A percentile compares a stretch with the other conserved stretches of the same genome.
phyloP scores from a whole-genome alignment of 495 filamentous ascomycete species.

The Aspergillus egyptiacus region DNA sequence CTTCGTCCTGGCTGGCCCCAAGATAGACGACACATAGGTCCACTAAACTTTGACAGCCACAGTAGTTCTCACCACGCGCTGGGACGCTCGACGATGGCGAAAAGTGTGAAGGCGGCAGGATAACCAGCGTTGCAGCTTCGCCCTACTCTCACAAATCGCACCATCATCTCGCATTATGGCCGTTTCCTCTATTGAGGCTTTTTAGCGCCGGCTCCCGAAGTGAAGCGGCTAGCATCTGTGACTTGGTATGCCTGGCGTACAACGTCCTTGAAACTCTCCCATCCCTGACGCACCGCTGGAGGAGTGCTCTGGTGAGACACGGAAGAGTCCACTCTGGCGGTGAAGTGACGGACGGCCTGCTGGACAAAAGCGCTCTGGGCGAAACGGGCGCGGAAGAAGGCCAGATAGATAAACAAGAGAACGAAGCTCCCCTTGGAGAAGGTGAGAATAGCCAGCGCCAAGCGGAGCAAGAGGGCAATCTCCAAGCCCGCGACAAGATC shows the following conservation, averaged over 20 bases:
- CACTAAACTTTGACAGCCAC: slow-evolving; percentile 7
- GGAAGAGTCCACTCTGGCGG: slow-evolving; percentile 69
- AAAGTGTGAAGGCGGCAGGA: background rate
- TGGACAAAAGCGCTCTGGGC: slow-evolving; percentile 89
- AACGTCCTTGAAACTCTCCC: slow-evolving; percentile 72
- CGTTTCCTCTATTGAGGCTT: slow-evolving; percentile 48
- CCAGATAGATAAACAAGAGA: slow-evolving; percentile 74
- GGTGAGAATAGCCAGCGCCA: slow-evolving; percentile 69
- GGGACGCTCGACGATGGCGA: background rate
- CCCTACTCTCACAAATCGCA: background rate
- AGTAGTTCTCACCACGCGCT: background rate
- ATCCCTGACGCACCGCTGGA: slow-evolving; percentile 72
- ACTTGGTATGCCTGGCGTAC: slow-evolving; percentile 67
- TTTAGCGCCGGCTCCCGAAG: slow-evolving; percentile 50
- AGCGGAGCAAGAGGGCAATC: slow-evolving; percentile 73
- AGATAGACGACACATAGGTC: slow-evolving; percentile 3
- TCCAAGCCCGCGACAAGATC: slow-evolving; percentile 71
- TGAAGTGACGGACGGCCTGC: slow-evolving; percentile 65
- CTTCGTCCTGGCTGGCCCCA: background rate
- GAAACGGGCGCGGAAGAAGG: slow-evolving; percentile 85
- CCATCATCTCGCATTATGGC: background rate
- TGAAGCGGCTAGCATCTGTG: slow-evolving; percentile 70
- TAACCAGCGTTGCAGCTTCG: background rate
- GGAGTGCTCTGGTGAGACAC: slow-evolving; percentile 83
- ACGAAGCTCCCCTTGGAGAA: slow-evolving; percentile 91